A percentile compares a stretch with the other conserved stretches of the same genome.
Evolutionary conservation across 73 alveolate genomes (phyloP).

Genomic region (Urostyla sp.): DNA sequence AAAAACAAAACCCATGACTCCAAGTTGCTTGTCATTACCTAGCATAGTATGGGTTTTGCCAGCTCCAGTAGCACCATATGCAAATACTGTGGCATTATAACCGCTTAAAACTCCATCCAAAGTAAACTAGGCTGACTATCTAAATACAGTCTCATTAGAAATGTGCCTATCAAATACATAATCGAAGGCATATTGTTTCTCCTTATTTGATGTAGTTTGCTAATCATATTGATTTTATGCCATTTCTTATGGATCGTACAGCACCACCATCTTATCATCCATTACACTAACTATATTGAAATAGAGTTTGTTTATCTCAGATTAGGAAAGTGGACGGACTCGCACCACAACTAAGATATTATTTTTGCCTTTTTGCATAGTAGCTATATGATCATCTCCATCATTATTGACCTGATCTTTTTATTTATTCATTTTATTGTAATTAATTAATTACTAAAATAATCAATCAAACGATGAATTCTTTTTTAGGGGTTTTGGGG

Average conservation of each 20-base stretch:
- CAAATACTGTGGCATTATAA: slow-evolving; percentile 97
- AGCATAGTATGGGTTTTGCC: slow-evolving; percentile 86
- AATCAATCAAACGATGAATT: too few species aligned
- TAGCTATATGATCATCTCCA: slow-evolving; percentile 57
- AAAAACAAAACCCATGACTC: slow-evolving; percentile 87
- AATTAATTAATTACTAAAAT: too few species aligned
- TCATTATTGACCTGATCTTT: background rate
- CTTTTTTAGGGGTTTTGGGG: too few species aligned
- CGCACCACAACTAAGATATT: slow-evolving; percentile 82
- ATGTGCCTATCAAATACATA: slow-evolving; percentile 81
- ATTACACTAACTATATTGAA: slow-evolving; percentile 78
- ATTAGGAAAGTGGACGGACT: slow-evolving; percentile 81
- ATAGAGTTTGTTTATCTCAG: slow-evolving; percentile 69
- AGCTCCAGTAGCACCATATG: slow-evolving; percentile 97
- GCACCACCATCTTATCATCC: slow-evolving; percentile 76
- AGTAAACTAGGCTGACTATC: slow-evolving; percentile 87
- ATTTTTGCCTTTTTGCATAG: slow-evolving; percentile 77
- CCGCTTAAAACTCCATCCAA: slow-evolving; percentile 97
- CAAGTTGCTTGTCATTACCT: slow-evolving; percentile 89
- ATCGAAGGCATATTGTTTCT: slow-evolving; percentile 86
- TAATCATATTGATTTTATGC: background rate
- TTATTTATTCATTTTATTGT: too few species aligned
- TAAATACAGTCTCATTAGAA: slow-evolving; percentile 85
- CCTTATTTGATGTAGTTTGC: slow-evolving; percentile 66
- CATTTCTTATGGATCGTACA: slow-evolving; percentile 86